Base-by-base conservation (phyloP, 208 protist species). In the Crithidia fasciculata region DNA sequence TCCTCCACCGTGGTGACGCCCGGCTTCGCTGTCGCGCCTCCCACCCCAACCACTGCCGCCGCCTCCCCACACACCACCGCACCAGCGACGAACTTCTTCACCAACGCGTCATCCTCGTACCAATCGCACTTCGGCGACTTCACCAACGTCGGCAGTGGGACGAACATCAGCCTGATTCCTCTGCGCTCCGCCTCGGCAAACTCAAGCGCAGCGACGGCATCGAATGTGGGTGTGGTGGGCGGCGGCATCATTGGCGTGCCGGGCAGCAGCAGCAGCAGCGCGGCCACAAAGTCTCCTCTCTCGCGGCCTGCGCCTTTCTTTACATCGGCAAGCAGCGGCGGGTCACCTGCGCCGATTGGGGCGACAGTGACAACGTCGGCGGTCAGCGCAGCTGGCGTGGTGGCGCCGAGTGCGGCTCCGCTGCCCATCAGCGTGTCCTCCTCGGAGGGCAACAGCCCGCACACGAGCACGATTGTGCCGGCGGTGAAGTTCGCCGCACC, bases 51-150 rank as follows among this genome's bases (percentile, higher is more conserved):
- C 62, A 37, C 9, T 15, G 15, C 6, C 12, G 49, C 6, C 10
- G 37, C 4, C n/a, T 10, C 13, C 60, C 5, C 60, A 4, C 64
- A 49, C 2, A 16, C 40, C 39, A 69, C 10, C 52, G 64, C 12
- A 4, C 28, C 56, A 9, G 4, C 67, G 9, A 7, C 58, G 4
- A 73, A 64, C 19, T 79, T 70, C 12, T 63, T 72, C 19, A 66
- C 53, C 18, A 79, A 62, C 40, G 53, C 59, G 8, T 54, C 64
- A 13, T 69, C 64, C 5, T 72, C 64, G 16, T 81, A 76, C 58
- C 71, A 76, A 36, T 64, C 76, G 2, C 76, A 76, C 69, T 81
- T 81, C 47, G 70, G 69, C 8, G 75, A 74, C 52, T 64, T 55
- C 58, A 56, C 45, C 57, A 63, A 28, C 28, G 28, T 28, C 28